Evolutionary conservation across 768 basidiomycete species (phyloP), one percentile per base, ranked within the genome.

Genomic region (Hydnum rufescens): DNA sequence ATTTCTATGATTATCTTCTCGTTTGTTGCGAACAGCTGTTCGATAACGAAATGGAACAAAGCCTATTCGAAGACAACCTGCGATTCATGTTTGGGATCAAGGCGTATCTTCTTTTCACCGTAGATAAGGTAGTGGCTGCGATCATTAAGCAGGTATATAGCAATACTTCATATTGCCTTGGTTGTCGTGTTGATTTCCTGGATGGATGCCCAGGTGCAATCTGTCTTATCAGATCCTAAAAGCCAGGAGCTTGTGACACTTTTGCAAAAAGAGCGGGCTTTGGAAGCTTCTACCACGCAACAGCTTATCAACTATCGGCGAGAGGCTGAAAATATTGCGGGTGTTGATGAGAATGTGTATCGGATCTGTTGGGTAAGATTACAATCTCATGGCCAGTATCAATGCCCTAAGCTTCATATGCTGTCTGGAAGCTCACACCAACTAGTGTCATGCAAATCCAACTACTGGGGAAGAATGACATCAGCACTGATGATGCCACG

Each of bases 51-150:
- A 71, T 97, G 55, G 95, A 97, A 64, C 84, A 82, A 62, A 67
- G 74, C n/a, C 77, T 79, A 22, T 97, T 90, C 60, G 93, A 97
- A 64, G 95, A 97, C 63, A 86, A 88, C 61, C 78, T 96, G 77
- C 70, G 95, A 57, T 86, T 87, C 76, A 84, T 92, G 67, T 90
- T 88, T 68, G 84, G 86, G 30, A 87, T 78, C 57, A 69, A 92
- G 79, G 90, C 88, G 3, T 96, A 88, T 67, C 74, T 80, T 51
- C 66, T 93, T 58, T 97, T 93, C 65, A 96, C 95, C 1, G 63
- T 99, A 60, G 95, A 99, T 71, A 89, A 92, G 65, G 67, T 95
- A 44, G 78, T 97, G 53, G 79, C 76, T 8, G 80, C 80, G 22
- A 74, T 96, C 50, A 75, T 96, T 64, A 96, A 96, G 68, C 89